These are phyloP conservation scores for Clavaria fumosa DNA, from an alignment of 768 basidiomycete species.

Conservation along the genomic window DNA sequence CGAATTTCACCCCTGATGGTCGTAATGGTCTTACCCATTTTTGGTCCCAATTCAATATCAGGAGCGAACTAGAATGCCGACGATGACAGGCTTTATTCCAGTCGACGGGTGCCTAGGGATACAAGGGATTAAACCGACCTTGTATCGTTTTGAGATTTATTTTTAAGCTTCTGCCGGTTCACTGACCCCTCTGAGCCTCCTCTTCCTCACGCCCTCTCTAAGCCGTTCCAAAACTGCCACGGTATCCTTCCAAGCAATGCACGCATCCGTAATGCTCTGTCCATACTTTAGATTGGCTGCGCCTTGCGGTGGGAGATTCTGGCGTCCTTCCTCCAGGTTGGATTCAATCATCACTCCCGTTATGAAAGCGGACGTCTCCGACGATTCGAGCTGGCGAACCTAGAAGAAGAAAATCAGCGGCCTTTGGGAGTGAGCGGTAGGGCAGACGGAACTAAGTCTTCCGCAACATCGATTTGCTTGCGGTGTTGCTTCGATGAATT, in stretches of 20 bases:
- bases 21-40: too few relatives aligned
- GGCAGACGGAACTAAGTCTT: constrained; percentile 62
- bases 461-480: constrained; percentile 78
- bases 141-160: too few relatives aligned
- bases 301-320: constrained; percentile 65
- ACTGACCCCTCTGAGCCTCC: too few relatives aligned
- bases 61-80: too few relatives aligned
- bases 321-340: constrained; percentile 76
- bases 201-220: constrained; percentile 73
- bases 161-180: too few relatives aligned
- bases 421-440: constrained; percentile 2
- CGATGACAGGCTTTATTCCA: too few relatives aligned
- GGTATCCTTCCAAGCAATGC: constrained; percentile 83
- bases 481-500: constrained; percentile 87
- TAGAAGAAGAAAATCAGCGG: constrained; percentile 18
- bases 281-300: constrained; percentile 65
- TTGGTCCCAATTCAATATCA: too few relatives aligned
- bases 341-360: constrained; percentile 96
- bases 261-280: constrained; percentile 79
- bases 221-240: constrained; percentile 69
- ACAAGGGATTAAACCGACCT: too few relatives aligned
- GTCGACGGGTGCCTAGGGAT: too few relatives aligned
- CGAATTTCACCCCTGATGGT: too few relatives aligned
- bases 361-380: constrained; percentile 56
- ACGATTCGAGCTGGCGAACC: constrained; percentile 58